Evolutionary conservation across 139 green algal genomes (phyloP).

Genomic region (Chlorella ohadii): DNA sequence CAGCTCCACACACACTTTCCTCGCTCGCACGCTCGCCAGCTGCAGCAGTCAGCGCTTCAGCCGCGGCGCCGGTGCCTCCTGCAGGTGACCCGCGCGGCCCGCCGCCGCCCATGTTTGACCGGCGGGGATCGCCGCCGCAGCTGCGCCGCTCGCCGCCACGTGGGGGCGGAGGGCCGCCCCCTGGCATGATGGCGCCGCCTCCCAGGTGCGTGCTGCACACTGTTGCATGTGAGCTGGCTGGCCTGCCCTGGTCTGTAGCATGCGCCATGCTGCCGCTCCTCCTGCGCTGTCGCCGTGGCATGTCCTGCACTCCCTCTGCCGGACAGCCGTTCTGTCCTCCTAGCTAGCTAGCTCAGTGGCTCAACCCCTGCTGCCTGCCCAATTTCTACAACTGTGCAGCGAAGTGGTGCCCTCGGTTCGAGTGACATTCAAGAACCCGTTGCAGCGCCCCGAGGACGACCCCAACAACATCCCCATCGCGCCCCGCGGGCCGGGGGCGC

Average conservation of each 20-base stretch:
- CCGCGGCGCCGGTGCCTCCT: slow-evolving; percentile 18
- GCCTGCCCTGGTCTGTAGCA: too few species aligned
- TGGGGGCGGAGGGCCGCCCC: neutral
- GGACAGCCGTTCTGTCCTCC: too few species aligned
- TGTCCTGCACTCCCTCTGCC: too few species aligned
- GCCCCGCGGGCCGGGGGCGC: neutral
- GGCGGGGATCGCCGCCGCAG: neutral
- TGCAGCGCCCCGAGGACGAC: slow-evolving; percentile 31
- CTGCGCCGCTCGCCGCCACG: too few species aligned
- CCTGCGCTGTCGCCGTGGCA: too few species aligned
- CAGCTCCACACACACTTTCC: neutral
- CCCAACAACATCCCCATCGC: slow-evolving; percentile 36
- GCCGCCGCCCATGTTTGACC: slow-evolving; percentile 14
- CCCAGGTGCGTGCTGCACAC: neutral
- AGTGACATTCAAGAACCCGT: slow-evolving; percentile 35
- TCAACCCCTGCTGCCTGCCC: neutral
- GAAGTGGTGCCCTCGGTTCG: neutral
- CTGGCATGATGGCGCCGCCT: neutral
- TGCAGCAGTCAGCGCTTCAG: slow-evolving; percentile 7
- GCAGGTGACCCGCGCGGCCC: slow-evolving; percentile 30
- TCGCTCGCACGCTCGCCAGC: too few species aligned
- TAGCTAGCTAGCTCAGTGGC: too few species aligned
- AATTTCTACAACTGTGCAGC: neutral
- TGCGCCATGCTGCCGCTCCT: too few species aligned
- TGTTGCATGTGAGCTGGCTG: too few species aligned